These are phyloP conservation scores for Globisporangium recalcitrans DNA, from an alignment of 352 stramenopile genomes.

Conservation along the genomic window DNA sequence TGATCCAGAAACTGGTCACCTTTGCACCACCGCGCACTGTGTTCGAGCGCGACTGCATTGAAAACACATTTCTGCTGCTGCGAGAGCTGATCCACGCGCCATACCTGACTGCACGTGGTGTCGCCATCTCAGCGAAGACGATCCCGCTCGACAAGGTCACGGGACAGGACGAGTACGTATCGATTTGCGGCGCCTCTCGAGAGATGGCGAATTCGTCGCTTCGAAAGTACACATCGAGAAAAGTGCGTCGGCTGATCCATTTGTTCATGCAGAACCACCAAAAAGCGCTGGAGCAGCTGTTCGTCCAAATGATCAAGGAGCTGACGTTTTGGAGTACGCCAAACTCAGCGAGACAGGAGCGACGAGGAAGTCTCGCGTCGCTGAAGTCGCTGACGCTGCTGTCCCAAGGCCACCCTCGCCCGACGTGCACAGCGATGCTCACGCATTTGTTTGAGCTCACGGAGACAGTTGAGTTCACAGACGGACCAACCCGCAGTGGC, in stretches of 20 bases:
- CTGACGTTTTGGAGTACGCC: constrained; percentile 79
- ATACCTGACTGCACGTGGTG: constrained; percentile 74
- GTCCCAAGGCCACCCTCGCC: constrained; percentile 60
- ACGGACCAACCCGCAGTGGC: constrained; percentile 27
- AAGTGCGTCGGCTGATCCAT: constrained; percentile 79
- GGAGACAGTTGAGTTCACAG: constrained; percentile 80
- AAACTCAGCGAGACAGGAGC: constrained; percentile 25
- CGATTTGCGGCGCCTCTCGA: constrained; percentile 75
- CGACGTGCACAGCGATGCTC: constrained; percentile 72
- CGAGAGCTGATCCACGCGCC: constrained; percentile 79
- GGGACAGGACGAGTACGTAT: constrained; percentile 84
- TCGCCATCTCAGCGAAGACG: constrained; percentile 82
- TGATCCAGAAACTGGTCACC: constrained; percentile 74
- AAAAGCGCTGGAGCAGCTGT: constrained; percentile 58
- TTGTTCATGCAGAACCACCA: constrained; percentile 80
- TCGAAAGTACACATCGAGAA: constrained; percentile 83
- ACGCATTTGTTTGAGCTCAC: constrained; percentile 82
- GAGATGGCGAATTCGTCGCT: constrained; percentile 79
- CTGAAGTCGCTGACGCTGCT: constrained; percentile 67
- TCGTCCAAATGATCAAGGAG: constrained; percentile 81
- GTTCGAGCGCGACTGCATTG: constrained; percentile 69
- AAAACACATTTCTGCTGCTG: constrained; percentile 78
- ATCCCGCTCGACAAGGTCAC: constrained; percentile 84
- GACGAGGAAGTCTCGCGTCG: constrained; percentile 42
- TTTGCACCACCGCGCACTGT: constrained; percentile 65